A percentile compares a stretch with the other conserved stretches of the same genome.
Evolutionary conservation across 176 grass and related monocot species (phyloP).

Genomic region (Eragrostis curvula): DNA sequence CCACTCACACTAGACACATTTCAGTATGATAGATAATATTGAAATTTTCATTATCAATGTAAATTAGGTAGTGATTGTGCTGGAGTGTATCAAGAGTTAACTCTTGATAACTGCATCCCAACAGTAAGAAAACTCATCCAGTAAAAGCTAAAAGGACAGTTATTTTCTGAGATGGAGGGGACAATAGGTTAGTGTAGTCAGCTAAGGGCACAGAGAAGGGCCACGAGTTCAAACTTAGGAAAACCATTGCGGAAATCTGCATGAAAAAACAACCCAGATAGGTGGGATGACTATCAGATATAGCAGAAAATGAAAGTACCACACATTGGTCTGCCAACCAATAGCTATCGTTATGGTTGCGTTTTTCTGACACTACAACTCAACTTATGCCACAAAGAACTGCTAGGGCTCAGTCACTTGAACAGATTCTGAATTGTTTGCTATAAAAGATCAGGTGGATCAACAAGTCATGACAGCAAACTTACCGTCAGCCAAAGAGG

Average conservation of each 20-base stretch:
- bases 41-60: background rate
- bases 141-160: background rate
- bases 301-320: background rate
- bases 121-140: background rate
- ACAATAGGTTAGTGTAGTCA: background rate
- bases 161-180: background rate
- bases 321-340: background rate
- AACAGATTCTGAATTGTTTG: background rate
- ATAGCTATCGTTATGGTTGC: background rate
- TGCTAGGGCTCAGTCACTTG: background rate
- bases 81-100: background rate
- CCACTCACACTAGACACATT: background rate
- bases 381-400: background rate
- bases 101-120: background rate
- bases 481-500: constrained; percentile 98
- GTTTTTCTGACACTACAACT: background rate
- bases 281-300: too few relatives aligned
- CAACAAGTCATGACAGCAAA: constrained; percentile 27
- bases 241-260: background rate
- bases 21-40: background rate
- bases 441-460: background rate
- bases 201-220: background rate
- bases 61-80: background rate
- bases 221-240: background rate
- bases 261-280: background rate